phyloP scores from a whole-genome alignment of 345 rosid genomes.

The Trapa incisa region DNA sequence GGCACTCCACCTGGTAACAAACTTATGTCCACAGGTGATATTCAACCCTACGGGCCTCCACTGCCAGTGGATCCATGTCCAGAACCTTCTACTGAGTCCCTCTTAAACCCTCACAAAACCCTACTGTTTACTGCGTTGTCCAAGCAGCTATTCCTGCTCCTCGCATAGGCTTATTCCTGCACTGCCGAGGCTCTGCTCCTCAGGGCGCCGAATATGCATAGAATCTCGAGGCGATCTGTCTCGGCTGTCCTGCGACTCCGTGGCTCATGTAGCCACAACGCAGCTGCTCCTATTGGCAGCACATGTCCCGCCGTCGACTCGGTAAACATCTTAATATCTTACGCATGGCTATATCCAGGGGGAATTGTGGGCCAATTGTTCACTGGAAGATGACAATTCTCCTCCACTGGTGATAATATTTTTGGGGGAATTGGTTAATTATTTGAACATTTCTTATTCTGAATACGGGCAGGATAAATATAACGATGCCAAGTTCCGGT shows the following conservation, averaged over 20 bases:
- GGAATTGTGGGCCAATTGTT: neutral
- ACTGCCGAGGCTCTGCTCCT: neutral
- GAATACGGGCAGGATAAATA: conserved; percentile 27
- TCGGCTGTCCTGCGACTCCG: conserved; percentile 39
- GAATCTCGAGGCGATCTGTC: conserved; percentile 55
- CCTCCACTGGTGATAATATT: neutral
- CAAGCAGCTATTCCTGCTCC: neutral
- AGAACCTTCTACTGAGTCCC: conserved; percentile 40
- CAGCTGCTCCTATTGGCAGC: conserved; percentile 27
- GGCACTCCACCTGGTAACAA: neutral
- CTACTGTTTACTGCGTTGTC: neutral
- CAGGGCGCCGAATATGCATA: conserved; percentile 34
- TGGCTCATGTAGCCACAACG: conserved; percentile 21
- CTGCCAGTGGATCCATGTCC: conserved; percentile 16
- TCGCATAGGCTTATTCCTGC: neutral
- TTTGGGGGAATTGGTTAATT: neutral
- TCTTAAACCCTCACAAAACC: conserved; percentile 48
- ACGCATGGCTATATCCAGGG: neutral
- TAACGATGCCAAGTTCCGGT: conserved; percentile 29
- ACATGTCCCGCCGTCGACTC: conserved; percentile 18
- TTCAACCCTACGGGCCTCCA: neutral
- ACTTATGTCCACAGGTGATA: neutral
- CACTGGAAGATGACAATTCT: neutral
- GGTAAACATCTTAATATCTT: conserved; percentile 20
- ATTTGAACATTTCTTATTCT: neutral